Evolutionary conservation across 1,139 yeast genomes (phyloP), one percentile per base, ranked within the genome.

Genomic region (Blastobotrys capitulatus): DNA sequence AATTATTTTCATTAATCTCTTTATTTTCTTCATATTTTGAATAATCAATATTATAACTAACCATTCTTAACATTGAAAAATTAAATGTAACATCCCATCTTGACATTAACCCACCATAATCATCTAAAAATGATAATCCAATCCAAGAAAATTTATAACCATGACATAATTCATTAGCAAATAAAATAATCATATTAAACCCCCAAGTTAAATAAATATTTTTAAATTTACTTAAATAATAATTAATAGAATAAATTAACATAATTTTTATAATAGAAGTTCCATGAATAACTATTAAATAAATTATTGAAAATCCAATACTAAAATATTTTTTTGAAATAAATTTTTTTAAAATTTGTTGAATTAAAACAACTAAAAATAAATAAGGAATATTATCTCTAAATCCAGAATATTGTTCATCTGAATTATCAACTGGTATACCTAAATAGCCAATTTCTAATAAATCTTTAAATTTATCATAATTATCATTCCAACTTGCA

Each of bases 51-150:
- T 86, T 86, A 67, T 76, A 92, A 51, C 96, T 86, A 44, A 94
- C 69, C 78, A 89, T 79, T 57, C 97, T 76, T 49, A 94, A 74
- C 55, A 92, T 71, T 0, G 96, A 83, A 66, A 94, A 88, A 66
- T 92, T 94, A 75, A 82, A 94, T 60, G 86, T 87, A 8, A 94
- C 97, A 63, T 92, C 97, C 99, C 99, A 94, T 57, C 97, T 74
- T 18, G 80, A 75, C 57, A 92, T 82, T 25, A 90, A 75, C 0
- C 98, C 97, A 5, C 69, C 60, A 44, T 60, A 62, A n/a, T 48
- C 42, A 27, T 57, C 61, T 55, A 38, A 76, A 29, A 50, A 60
- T 55, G 1, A 46, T 8, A 79, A 82, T 48, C 78, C 74, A 19
- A 37, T 37, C 40, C 40, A 37, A n/a, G 32, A 32, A 20, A 39